Evolutionary conservation across 129 eudicot genomes (phyloP), one percentile per base, ranked within the genome.

Genomic region (Silybum marianum): DNA sequence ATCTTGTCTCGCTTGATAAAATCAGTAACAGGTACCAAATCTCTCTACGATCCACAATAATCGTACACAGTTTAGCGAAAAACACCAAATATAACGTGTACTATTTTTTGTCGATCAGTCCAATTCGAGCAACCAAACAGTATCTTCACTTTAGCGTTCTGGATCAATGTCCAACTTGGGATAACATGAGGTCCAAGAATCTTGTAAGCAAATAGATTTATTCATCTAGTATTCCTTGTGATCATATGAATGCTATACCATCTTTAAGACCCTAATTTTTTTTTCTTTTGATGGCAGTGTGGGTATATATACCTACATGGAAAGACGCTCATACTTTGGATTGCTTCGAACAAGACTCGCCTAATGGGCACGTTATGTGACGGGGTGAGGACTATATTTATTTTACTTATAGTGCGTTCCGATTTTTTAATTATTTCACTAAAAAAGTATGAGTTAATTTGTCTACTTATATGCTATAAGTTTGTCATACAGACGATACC

Each of bases 281-380:
- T 44, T 23, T 44, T 11, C 24, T 74, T 23, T 28, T 28, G 30
- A 63, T 74, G 65, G 18, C 78, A 74, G 78, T 44, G 78, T 46
- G 78, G 38, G 2, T 74, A 44, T 1, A 32, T 74, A 16, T 22
- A 24, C 4, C 12, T 74, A 23, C 66, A 66, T 5, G 78, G 78
- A 74, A 66, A 74, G 1, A 44, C 62, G 10, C 78, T 74, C 66
- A 46, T 23, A 24, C 66, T 74, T 46, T 74, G 66, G 78, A 51
- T 13, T 25, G 46, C 66, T 24, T 23, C 32, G 12, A 62, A 74
- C 38, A 74, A 74, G 13, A 46, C 22, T 25, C 19, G 21, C 38
- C 67, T 74, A 3, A 74, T 74, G 66, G 78, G 78, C 13, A 74
- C 21, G 22, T 44, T 74, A 74, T 46, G 19, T 25, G 66, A 74